A percentile compares a stretch with the other conserved stretches of the same genome.
Conservation (phyloP, 768 basidiomycete species). For the Phlegmacium glaucopus region DNA sequence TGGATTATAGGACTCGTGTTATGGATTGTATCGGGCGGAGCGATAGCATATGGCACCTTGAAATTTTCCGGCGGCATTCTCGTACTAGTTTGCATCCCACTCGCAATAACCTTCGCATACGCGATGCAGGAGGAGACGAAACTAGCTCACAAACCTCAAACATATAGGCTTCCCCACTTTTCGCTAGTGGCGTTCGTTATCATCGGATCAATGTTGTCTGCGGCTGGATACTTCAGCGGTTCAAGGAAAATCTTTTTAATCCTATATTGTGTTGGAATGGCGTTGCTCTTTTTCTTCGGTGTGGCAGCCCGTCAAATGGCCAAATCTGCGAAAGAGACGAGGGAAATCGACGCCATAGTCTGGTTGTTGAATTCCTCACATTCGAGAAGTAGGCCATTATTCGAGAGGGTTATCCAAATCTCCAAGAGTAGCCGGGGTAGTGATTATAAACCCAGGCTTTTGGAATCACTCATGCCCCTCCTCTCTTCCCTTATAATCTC, state of each 20-base stretch:
- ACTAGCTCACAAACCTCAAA: no score
- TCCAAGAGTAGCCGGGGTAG: neutral
- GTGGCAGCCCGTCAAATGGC: neutral
- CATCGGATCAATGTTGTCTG: no score
- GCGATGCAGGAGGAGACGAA: no score
- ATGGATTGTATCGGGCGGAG: no score
- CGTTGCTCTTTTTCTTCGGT: neutral
- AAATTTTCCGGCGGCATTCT: no score
- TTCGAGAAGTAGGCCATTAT: constrained; percentile 1
- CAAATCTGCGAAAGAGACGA: neutral
- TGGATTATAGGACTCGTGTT: no score
- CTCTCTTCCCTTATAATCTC: constrained; percentile 4
- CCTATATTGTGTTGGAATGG: neutral
- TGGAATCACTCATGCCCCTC: constrained; percentile 4
- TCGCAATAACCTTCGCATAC: no score
- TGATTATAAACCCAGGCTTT: neutral
- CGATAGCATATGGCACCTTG: no score
- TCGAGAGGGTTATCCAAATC: constrained; percentile 1
- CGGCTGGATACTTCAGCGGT: neutral
- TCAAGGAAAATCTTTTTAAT: neutral
- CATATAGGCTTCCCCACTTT: no score
- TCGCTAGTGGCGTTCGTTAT: no score
- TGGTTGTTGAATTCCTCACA: constrained; percentile 6
- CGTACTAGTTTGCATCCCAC: no score
- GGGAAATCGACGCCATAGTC: constrained; percentile 1